phyloP scores from a whole-genome alignment of 805 yeast genomes.

The Nakazawaea holstii region DNA sequence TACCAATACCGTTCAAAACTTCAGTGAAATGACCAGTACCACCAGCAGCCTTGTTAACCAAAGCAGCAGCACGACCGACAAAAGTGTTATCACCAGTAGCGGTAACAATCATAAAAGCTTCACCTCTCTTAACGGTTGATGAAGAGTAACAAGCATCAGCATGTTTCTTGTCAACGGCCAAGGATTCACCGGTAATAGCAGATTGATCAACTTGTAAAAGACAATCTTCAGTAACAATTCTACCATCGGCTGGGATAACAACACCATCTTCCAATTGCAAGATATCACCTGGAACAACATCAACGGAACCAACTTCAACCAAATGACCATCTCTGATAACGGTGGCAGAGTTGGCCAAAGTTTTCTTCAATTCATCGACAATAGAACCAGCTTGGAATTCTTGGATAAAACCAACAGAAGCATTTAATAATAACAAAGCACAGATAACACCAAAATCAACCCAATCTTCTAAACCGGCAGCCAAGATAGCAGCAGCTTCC shows the following conservation, averaged over 20 bases:
- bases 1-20: slow-evolving; percentile 96
- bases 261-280: slow-evolving; percentile 90
- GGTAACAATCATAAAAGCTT: slow-evolving; percentile 88
- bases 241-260: slow-evolving; percentile 90
- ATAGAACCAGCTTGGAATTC: slow-evolving; percentile 98
- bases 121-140: slow-evolving; percentile 94
- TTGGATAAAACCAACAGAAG: slow-evolving; percentile 92
- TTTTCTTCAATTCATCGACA: slow-evolving; percentile 93
- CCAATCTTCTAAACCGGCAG: slow-evolving; percentile 97
- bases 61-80: slow-evolving; percentile 96
- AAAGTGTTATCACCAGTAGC: slow-evolving; percentile 95
- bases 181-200: slow-evolving; percentile 95
- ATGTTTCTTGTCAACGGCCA: slow-evolving; percentile 87
- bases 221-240: slow-evolving; percentile 79
- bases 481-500: slow-evolving; percentile 94
- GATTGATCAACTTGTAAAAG: slow-evolving; percentile 93
- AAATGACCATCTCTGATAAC: slow-evolving; percentile 80
- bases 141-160: slow-evolving; percentile 90
- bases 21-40: slow-evolving; percentile 96
- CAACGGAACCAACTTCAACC: slow-evolving; percentile 72
- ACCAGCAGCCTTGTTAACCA: slow-evolving; percentile 89
- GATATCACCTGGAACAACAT: slow-evolving; percentile 94
- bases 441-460: slow-evolving; percentile 97
- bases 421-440: slow-evolving; percentile 81
- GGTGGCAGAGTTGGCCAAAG: slow-evolving; percentile 84